A percentile compares a stretch with the other conserved stretches of the same genome.
These are phyloP conservation scores for Trypanosoma melophagium DNA, from an alignment of 208 protist species.

Conservation along the genomic window DNA sequence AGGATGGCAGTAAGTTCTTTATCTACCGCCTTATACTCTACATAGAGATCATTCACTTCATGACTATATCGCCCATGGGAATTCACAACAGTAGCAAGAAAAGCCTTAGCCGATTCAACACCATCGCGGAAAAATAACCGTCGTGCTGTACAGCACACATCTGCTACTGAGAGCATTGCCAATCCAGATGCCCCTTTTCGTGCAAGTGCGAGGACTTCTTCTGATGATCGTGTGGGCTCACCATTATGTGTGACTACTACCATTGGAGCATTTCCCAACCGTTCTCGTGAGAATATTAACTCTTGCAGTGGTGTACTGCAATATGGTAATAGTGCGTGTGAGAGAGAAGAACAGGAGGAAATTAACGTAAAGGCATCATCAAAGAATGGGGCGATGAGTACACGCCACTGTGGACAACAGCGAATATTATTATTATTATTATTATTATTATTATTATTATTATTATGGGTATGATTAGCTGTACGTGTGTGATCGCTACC, in stretches of 20 bases:
- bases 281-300: conserved; percentile 13
- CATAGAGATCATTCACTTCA: conserved; percentile 24
- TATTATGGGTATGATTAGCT: not conserved
- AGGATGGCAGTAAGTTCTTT: conserved; percentile 12
- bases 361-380: conserved; percentile 28
- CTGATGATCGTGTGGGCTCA: conserved; percentile 4
- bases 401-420: conserved; percentile 19
- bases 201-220: conserved; percentile 20
- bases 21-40: conserved; percentile 28
- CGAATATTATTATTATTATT: not conserved
- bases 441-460: not conserved
- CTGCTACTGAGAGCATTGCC: conserved; percentile 14
- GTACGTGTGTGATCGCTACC: not conserved
- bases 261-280: not conserved
- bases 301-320: conserved; percentile 22
- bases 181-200: conserved; percentile 8
- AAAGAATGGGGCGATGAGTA: conserved; percentile 21
- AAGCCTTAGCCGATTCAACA: conserved; percentile 6
- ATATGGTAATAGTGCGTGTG: conserved; percentile 23
- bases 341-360: conserved; percentile 15
- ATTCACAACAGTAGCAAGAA: conserved; percentile 26
- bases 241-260: not conserved
- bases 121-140: conserved; percentile 27
- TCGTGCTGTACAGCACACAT: conserved; percentile 19
- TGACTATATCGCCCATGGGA: conserved; percentile 6